These are phyloP conservation scores for Endotrypanum monterogeii DNA, from an alignment of 208 protist species.

Conservation along the genomic window DNA sequence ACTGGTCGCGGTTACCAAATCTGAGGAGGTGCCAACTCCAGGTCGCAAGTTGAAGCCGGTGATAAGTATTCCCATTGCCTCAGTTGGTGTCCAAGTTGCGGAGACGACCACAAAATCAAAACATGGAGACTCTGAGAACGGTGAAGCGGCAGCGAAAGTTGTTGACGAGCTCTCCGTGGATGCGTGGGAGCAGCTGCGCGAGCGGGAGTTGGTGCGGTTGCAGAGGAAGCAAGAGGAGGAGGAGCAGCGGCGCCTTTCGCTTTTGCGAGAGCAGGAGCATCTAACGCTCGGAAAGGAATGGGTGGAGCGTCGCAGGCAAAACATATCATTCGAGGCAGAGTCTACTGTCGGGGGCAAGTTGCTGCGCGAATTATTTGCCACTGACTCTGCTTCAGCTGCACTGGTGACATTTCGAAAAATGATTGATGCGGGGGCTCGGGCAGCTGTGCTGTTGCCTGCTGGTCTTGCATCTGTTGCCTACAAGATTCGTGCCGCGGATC, in stretches of 20 bases:
- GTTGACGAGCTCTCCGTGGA: constrained; percentile 63
- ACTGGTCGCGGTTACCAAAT: not conserved
- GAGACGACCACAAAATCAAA: not conserved
- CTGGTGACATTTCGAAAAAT: constrained; percentile 29
- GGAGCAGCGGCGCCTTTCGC: constrained; percentile 46
- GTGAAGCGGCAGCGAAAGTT: not conserved
- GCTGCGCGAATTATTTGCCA: constrained; percentile 32
- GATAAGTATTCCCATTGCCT: constrained; percentile 30
- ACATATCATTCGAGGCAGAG: constrained; percentile 14
- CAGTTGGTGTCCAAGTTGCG: constrained; percentile 6
- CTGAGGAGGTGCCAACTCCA: not conserved
- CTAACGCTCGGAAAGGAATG: constrained; percentile 68
- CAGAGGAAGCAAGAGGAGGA: constrained; percentile 61
- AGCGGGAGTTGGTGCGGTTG: constrained; percentile 73
- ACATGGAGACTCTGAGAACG: not conserved
- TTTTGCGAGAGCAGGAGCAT: constrained; percentile 60
- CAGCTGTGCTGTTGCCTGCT: constrained; percentile 22
- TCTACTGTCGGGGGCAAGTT: constrained; percentile 21
- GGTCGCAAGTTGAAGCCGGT: constrained; percentile 19
- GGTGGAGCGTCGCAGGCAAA: constrained; percentile 31
- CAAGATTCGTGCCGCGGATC: constrained; percentile 14
- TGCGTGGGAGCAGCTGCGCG: constrained; percentile 83
- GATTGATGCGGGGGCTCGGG: constrained; percentile 19
- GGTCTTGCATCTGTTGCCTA: constrained; percentile 25
- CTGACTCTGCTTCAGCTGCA: constrained; percentile 12